phyloP scores from a whole-genome alignment of 192 early-diverging fungal genomes.

The Backusella australiensis region DNA sequence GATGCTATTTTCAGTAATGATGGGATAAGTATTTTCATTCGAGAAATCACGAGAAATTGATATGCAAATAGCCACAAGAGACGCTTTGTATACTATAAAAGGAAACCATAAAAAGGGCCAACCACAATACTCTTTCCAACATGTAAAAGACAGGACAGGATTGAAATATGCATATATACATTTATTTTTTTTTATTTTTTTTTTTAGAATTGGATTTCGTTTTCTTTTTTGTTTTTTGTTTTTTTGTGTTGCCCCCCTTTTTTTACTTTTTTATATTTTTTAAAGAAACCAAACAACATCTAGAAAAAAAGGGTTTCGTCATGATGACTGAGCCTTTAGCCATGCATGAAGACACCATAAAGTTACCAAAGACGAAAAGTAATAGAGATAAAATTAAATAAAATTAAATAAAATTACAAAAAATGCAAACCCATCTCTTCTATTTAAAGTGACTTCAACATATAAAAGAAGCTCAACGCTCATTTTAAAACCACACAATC shows the following conservation, averaged over 20 bases:
- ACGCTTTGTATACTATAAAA: no score
- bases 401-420: not conserved
- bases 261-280: not conserved
- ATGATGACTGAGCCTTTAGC: constrained; percentile 16
- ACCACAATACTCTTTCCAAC: no score
- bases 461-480: constrained; percentile 22
- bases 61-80: no score
- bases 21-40: no score
- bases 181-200: no score
- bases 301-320: not conserved
- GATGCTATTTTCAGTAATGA: no score
- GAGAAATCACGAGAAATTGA: no score
- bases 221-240: no score
- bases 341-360: not conserved
- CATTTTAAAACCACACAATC: constrained; percentile 45
- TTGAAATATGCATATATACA: no score
- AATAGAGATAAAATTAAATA: not conserved
- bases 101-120: no score
- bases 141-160: no score
- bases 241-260: not conserved
- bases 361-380: constrained; percentile 11
- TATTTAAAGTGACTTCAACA: not conserved
- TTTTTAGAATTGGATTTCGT: no score
- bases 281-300: not conserved
- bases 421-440: not conserved